Conservation (phyloP, 73 alveolate species). For the Tetrahymena thermophila region DNA sequence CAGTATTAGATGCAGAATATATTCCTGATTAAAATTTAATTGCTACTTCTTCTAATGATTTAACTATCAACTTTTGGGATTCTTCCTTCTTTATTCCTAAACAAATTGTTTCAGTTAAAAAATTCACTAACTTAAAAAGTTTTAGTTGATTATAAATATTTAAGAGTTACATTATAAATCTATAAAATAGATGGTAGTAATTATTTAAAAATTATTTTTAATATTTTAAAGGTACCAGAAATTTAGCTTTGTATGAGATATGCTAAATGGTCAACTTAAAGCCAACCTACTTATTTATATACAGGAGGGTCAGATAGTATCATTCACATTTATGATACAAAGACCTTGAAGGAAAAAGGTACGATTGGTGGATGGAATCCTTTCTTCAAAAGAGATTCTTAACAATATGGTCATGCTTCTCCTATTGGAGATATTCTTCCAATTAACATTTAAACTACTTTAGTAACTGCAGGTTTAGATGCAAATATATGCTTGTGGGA, state of each 20-base stretch:
- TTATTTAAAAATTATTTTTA: no score
- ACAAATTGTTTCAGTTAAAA: conserved; percentile 51
- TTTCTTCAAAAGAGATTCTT: conserved; percentile 38
- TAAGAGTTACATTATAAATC: no score
- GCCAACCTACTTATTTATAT: conserved; percentile 42
- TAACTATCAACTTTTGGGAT: conserved; percentile 94
- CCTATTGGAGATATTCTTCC: conserved; percentile 81
- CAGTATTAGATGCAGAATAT: conserved; percentile 90
- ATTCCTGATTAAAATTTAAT: conserved; percentile 72
- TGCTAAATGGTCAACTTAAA: conserved; percentile 41
- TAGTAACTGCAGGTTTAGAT: conserved; percentile 83
- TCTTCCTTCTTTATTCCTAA: conserved; percentile 75
- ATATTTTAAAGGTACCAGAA: conserved; percentile 39
- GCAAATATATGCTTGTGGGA: conserved; percentile 81
- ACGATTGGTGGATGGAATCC: conserved; percentile 83
- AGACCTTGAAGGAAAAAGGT: conserved; percentile 67
- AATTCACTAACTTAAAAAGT: conserved; percentile 39
- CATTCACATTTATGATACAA: conserved; percentile 84
- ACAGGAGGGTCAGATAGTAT: conserved; percentile 95
- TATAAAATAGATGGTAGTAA: not conserved
- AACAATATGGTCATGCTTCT: conserved; percentile 75
- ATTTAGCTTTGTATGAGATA: conserved; percentile 32
- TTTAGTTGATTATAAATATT: not conserved
- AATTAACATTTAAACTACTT: conserved; percentile 53
- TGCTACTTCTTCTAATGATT: conserved; percentile 92